Evolutionary conservation across 2,329 filamentous ascomycete species (phyloP), one percentile per base, ranked within the genome.

Genomic region (Stachybotrys elegans): DNA sequence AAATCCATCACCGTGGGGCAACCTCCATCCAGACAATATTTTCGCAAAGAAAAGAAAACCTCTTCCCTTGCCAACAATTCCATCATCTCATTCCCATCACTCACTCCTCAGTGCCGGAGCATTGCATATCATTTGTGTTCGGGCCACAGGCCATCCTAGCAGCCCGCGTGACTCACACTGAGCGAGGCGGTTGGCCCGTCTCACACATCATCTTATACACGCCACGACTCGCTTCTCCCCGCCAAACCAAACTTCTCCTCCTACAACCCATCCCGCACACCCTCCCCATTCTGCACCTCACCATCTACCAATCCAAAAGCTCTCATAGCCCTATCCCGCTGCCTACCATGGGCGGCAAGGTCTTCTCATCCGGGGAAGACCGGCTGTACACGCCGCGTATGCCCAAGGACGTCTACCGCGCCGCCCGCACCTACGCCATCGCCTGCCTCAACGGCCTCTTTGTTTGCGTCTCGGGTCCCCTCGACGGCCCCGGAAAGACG

Each of bases 401-500:
- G 78, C 67, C 70, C 5, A 66, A 68, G 2, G 50, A 61, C 0
- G 62, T 84, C 23, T 92, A 91, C 63, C 42, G 65, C 1, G 48
- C 59, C 1, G 67, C 82, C 22, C 76, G 76, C 19, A 49, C 60
- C 0, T 55, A 66, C 1, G 78, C 74, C 47, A 65, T 71, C 21
- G 45, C 56, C 0, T 59, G 71, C 2, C 71, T 87, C 0, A 60
- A 63, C 1, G 53, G 66, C 2, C 62, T 83, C 4, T 88, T 79
- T 52, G 43, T 64, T 0, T 67, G 65, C 7, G 79, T 86, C 5
- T 74, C 71, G 1, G 71, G 75, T 0, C 81, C 86, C 0, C 76
- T 84, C 22, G 84, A 89, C 51, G 84, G 78, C 0, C 86, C 87
- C 0, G 81, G 60, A 1, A 93, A 93, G 61, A 34, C 51, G 0